Evolutionary conservation across 805 yeast genomes (phyloP).

Genomic region (Barnettozyma pratensis): DNA sequence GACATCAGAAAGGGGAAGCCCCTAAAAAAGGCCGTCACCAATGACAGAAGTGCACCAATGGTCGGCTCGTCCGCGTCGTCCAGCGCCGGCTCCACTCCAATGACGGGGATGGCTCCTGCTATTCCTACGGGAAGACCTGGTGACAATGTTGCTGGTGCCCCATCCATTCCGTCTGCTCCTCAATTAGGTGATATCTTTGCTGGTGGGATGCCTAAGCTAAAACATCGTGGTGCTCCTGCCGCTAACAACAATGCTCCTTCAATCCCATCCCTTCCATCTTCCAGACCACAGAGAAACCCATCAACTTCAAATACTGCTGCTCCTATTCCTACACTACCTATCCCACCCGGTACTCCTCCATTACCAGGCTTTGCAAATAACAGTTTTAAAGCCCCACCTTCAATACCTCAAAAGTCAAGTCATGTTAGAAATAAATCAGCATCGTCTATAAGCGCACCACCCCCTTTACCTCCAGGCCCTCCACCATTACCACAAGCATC

Average conservation of each 20-base stretch:
- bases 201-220: constrained; percentile 22
- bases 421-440: constrained; percentile 15
- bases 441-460: constrained; percentile 13
- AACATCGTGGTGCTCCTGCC: constrained; percentile 18
- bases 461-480: constrained; percentile 22
- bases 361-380: constrained; percentile 16
- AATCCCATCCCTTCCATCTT: constrained; percentile 22
- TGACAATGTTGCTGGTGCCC: constrained; percentile 12
- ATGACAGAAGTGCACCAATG: constrained; percentile 60
- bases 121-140: constrained; percentile 14
- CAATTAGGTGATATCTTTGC: constrained; percentile 23
- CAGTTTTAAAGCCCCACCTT: constrained; percentile 15
- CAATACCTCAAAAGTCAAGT: constrained; percentile 13
- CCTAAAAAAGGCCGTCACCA: constrained; percentile 59
- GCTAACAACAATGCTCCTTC: constrained; percentile 29
- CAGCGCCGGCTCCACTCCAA: constrained; percentile 3
- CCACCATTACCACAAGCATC: constrained; percentile 25
- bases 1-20: constrained; percentile 71
- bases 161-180: constrained; percentile 14
- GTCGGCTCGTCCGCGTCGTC: constrained; percentile 23
- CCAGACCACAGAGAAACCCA: constrained; percentile 18
- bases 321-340: constrained; percentile 13
- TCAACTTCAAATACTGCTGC: constrained; percentile 7
- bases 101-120: constrained; percentile 13
- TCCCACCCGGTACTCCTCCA: constrained; percentile 21